Evolutionary conservation across 352 stramenopile species (phyloP), one percentile per base, ranked within the genome.

Genomic region (Phytophthora lateralis): DNA sequence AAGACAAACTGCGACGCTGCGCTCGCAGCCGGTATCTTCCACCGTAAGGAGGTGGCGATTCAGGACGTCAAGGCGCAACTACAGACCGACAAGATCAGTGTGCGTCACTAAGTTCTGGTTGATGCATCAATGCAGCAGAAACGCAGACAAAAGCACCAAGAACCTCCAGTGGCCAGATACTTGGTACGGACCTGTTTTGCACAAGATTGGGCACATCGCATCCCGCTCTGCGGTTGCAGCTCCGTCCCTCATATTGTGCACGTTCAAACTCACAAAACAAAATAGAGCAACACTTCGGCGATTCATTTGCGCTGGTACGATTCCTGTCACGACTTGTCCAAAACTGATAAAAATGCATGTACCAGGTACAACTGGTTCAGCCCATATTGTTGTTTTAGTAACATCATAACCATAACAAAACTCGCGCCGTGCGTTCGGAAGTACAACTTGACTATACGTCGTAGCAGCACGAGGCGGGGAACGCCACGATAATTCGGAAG

Each of bases 11-110:
- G 97, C 42, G 91, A 99, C 49, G 97, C 97, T 29, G 97, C 96
- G 11, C 82, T 99, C n/a, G 97, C 97, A 7, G 97, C 97, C 21
- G 97, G 97, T 45, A 99, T 99, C 71, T 99, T 99, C 75, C 97
- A 99, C 79, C 88, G 97, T 47, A 89, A 98, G 69, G 95, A 99
- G 78, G 96, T 99, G 56, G 76, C 86, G 24, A 98, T 99, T 71
- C 52, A 86, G 30, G 80, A 97, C 18, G 97, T 99, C 26, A 99
- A 99, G 82, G 72, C 76, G 30, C 77, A 95, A 53, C 86, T 99
- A 69, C 69, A 69, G 38, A 71, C 79, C 9, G 75, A 90, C 55
- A 72, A 68, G 3, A 88, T 97, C 39, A 81, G 70, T 42, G 88
- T 94, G 38, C 85, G 90, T 24, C 51, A 85, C 24, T 87, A 74